Evolutionary conservation across 208 protist species (phyloP).

Genomic region (Wallacemonas sp.): DNA sequence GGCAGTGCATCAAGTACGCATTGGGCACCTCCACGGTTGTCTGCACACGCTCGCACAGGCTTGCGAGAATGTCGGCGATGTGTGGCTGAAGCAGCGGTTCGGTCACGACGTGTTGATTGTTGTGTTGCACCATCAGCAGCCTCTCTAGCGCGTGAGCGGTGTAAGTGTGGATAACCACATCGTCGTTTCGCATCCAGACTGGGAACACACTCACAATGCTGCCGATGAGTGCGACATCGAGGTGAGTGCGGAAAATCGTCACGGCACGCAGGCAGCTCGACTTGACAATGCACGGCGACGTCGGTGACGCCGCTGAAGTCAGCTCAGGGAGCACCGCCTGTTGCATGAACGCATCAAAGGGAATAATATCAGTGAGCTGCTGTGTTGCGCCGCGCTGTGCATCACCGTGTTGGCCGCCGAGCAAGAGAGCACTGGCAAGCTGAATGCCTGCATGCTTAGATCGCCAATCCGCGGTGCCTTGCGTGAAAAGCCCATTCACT

Average conservation of each 20-base stretch:
- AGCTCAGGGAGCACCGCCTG: slow-evolving; percentile 90
- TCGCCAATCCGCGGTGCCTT: slow-evolving; percentile 78
- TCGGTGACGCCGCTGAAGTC: slow-evolving; percentile 26
- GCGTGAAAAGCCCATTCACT: slow-evolving; percentile 48
- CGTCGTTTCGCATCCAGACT: slow-evolving; percentile 55
- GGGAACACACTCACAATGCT: slow-evolving; percentile 70
- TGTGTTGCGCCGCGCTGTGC: slow-evolving; percentile 54
- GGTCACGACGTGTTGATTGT: slow-evolving; percentile 33
- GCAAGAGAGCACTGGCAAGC: slow-evolving; percentile 90
- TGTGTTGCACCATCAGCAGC: slow-evolving; percentile 69
- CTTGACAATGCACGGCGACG: slow-evolving; percentile 86
- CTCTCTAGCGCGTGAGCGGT: slow-evolving; percentile 91
- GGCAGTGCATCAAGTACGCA: slow-evolving; percentile 92
- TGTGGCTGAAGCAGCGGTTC: slow-evolving; percentile 45
- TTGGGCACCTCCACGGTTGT: slow-evolving; percentile 50
- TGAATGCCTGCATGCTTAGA: slow-evolving; percentile 96
- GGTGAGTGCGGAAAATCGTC: slow-evolving; percentile 91
- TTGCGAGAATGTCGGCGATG: slow-evolving; percentile 59
- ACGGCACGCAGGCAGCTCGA: slow-evolving; percentile 96
- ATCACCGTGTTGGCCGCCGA: slow-evolving; percentile 69
- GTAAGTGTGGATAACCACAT: slow-evolving; percentile 93
- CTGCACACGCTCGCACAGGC: slow-evolving; percentile 83
- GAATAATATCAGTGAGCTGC: slow-evolving; percentile 73
- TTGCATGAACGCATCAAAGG: slow-evolving; percentile 87
- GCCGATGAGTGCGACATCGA: slow-evolving; percentile 39